Evolutionary conservation across 108 stramenopile species (phyloP).

Genomic region (Pseudonitzschia multistriata): DNA sequence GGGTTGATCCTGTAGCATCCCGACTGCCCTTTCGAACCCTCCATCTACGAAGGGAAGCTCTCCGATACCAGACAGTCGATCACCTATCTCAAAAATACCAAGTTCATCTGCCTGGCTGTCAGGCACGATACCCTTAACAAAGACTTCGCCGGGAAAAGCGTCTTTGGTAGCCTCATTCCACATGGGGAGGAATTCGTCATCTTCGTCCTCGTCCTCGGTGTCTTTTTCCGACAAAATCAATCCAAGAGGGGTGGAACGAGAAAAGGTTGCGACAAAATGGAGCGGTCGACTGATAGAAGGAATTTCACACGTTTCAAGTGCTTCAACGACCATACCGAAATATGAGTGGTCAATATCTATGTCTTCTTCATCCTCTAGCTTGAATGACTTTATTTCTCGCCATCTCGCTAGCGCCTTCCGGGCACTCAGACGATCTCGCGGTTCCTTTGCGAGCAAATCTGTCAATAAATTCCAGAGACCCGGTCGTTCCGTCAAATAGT

Average conservation of each 20-base stretch:
- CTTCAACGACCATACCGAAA: conserved; percentile 61
- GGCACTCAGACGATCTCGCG: conserved; percentile 49
- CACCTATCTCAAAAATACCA: conserved; percentile 79
- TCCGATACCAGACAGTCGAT: conserved; percentile 70
- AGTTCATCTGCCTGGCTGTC: conserved; percentile 63
- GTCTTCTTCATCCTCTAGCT: conserved; percentile 10
- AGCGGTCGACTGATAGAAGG: conserved; percentile 54
- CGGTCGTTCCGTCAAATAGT: conserved; percentile 60
- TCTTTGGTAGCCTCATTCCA: conserved; percentile 62
- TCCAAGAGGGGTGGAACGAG: conserved; percentile 54
- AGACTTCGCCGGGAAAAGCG: conserved; percentile 70
- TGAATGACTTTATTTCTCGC: conserved; percentile 20
- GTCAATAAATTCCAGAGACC: conserved; percentile 72
- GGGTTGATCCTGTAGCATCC: conserved; percentile 53
- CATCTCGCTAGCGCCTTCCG: conserved; percentile 42
- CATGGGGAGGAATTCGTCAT: background rate
- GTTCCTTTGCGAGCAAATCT: conserved; percentile 54
- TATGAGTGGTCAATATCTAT: conserved; percentile 20
- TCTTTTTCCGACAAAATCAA: conserved; percentile 57
- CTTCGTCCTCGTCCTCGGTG: conserved; percentile 7
- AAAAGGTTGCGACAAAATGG: conserved; percentile 80
- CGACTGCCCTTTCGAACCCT: conserved; percentile 70
- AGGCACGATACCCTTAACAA: conserved; percentile 57
- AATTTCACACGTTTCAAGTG: conserved; percentile 48
- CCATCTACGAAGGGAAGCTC: conserved; percentile 62